A percentile compares a stretch with the other conserved stretches of the same genome.
Conservation (phyloP, 805 yeast genomes). For the Schwanniomyces vanrijiae region DNA sequence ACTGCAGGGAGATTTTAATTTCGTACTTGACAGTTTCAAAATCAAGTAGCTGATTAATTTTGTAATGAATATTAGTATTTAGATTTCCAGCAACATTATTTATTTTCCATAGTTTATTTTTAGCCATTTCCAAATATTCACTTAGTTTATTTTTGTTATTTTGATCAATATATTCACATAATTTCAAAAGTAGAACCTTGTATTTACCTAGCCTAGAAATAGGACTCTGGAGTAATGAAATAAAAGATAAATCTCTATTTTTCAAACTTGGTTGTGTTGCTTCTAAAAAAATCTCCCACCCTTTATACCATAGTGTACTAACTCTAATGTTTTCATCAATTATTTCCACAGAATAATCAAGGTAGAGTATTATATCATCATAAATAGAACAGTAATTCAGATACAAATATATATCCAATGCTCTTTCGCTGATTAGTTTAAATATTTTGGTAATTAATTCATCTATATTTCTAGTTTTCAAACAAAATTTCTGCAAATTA, state of each 20-base stretch:
- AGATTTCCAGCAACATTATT: conserved; percentile 22
- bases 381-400: conserved; percentile 33
- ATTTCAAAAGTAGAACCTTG: conserved; percentile 47
- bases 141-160: conserved; percentile 11
- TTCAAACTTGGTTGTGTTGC: conserved; percentile 38
- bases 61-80: conserved; percentile 18
- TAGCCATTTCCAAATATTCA: conserved; percentile 13
- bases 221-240: conserved; percentile 55
- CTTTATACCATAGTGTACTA: conserved; percentile 21
- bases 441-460: conserved; percentile 4
- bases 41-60: conserved; percentile 12
- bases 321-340: conserved; percentile 1
- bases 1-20: conserved; percentile 28
- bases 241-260: conserved; percentile 50
- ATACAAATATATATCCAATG: conserved; percentile 23
- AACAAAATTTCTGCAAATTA: conserved; percentile 11
- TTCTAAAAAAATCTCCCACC: conserved; percentile 39
- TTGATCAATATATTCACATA: conserved; percentile 24
- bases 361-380: conserved; percentile 30
- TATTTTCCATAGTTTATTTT: conserved; percentile 21
- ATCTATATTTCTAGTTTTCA: neutral
- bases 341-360: conserved; percentile 22
- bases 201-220: conserved; percentile 51
- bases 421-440: conserved; percentile 11
- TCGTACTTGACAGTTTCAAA: conserved; percentile 9